Base-by-base conservation (phyloP, 225 moss, liverwort and hornwort genomes). In the Sphagnum tenellum region DNA sequence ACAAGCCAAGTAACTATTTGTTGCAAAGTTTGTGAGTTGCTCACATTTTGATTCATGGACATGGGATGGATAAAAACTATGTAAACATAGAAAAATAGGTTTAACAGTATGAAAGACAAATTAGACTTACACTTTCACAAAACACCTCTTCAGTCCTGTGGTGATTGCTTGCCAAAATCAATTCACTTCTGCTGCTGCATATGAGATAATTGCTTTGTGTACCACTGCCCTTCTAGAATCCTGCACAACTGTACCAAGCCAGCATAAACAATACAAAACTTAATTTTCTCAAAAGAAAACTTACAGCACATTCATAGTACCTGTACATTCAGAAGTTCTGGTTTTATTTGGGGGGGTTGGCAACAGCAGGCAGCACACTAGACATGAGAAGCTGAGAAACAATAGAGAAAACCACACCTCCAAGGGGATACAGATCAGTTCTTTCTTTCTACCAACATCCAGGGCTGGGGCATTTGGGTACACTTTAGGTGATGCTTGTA, bases 161-260 rank as follows among this genome's bases (percentile, higher is more conserved):
- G 96, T 3, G 46, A 52, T 71, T 90, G 88, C 77, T 89, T 82
- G 59, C 92, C 77, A 12, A 73, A 74, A 14, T 60, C 87, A 12
- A 98, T 88, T 68, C 90, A 90, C 5, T 63, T 66, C 8, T 80
- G 80, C 49, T 88, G 77, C 73, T 98, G 96, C 48, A 70, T 72
- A 4, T 76, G 74, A 48, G 76, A 84, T 49, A 98, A 62, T n/a
- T 74, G 56, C 61, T 77, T 84, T n/a, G 83, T 98, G 49, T 98
- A 98, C 7, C 90, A 76, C 62, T 93, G 92, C 1, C 96, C 96
- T 59, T 74, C 80, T 8, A 82, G 49, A 3, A 98, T 85, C 63
- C 65, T 87, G 73, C 96, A 98, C 48, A 90, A 63, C 96, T 96
- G 75, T 63, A n/a, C n/a, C n/a, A n/a, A n/a, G n/a, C n/a, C n/a